Percentiles rank a stretch among this genome's conserved stretches.
Conservation (phyloP, 257 asterid genomes). For the Nicotiana obtusifolia region DNA sequence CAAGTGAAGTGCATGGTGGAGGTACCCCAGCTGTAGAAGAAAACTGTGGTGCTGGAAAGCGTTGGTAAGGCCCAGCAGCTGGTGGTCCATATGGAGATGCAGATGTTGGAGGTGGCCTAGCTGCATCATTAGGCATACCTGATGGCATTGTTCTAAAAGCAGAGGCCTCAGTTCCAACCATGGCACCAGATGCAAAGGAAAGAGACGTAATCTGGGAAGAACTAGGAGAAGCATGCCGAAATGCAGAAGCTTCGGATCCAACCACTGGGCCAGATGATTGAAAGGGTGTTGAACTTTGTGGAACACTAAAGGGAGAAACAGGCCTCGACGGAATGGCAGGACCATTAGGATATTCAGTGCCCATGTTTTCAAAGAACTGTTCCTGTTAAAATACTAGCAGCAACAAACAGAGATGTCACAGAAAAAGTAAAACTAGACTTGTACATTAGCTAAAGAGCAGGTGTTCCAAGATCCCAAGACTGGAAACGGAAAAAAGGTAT, state of each 20-base stretch:
- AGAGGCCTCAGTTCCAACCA: slow-evolving; percentile 19
- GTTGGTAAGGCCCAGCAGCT: slow-evolving; percentile 47
- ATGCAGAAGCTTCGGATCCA: slow-evolving; percentile 25
- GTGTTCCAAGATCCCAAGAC: neutral
- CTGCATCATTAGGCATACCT: slow-evolving; percentile 38
- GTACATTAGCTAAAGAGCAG: neutral
- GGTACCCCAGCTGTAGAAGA: slow-evolving; percentile 37
- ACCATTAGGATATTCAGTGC: slow-evolving; percentile 51
- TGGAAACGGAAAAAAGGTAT: neutral
- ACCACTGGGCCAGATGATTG: slow-evolving; percentile 29
- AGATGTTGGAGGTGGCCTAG: slow-evolving; percentile 48
- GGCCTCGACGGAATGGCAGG: slow-evolving; percentile 42
- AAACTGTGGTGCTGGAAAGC: slow-evolving; percentile 44
- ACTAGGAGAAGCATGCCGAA: neutral
- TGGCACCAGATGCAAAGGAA: neutral
- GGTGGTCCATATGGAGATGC: slow-evolving; percentile 59
- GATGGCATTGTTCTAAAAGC: slow-evolving; percentile 46
- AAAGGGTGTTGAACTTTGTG: slow-evolving; percentile 47
- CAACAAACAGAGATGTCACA: neutral
- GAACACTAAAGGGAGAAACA: slow-evolving; percentile 45
- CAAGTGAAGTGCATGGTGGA: slow-evolving; percentile 29
- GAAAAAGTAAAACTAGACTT: neutral
- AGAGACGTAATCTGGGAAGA: neutral
- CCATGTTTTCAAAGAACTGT: slow-evolving; percentile 27
- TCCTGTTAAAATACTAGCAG: neutral